phyloP scores from a whole-genome alignment of 768 basidiomycete genomes.

The Lanmaoa pseudosensibilis region DNA sequence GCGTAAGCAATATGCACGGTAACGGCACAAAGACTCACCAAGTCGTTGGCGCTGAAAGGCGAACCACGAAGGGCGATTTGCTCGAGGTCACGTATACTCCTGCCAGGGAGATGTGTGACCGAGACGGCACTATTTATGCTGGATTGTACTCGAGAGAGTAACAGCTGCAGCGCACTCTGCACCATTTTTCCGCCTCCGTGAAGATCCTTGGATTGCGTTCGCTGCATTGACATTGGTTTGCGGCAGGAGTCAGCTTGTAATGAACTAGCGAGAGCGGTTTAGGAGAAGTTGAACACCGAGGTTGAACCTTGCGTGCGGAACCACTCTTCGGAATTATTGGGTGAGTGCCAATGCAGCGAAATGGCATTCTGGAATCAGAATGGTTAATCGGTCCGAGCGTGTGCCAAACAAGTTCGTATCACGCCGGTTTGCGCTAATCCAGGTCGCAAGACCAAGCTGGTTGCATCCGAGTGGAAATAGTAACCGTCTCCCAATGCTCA shows the following conservation, averaged over 20 bases:
- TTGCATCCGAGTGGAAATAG: neutral
- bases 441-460: neutral
- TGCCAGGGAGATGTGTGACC: conserved; percentile 8
- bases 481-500: neutral
- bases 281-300: neutral
- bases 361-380: conserved; percentile 1
- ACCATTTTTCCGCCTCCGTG: neutral
- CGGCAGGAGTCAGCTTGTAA: neutral
- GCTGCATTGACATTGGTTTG: conserved; percentile 5
- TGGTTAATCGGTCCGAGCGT: neutral
- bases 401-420: neutral
- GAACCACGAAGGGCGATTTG: conserved; percentile 30
- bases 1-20: neutral
- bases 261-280: neutral
- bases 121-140: neutral
- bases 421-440: neutral
- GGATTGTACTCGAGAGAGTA: conserved; percentile 15
- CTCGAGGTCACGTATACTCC: conserved; percentile 27
- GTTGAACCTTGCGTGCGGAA: neutral
- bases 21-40: conserved; percentile 23
- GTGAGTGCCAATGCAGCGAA: neutral
- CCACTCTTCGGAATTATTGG: neutral
- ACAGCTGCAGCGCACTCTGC: conserved; percentile 13
- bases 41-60: conserved; percentile 24
- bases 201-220: neutral